Conservation (phyloP, 805 yeast genomes). For the Starmera amethionina region DNA sequence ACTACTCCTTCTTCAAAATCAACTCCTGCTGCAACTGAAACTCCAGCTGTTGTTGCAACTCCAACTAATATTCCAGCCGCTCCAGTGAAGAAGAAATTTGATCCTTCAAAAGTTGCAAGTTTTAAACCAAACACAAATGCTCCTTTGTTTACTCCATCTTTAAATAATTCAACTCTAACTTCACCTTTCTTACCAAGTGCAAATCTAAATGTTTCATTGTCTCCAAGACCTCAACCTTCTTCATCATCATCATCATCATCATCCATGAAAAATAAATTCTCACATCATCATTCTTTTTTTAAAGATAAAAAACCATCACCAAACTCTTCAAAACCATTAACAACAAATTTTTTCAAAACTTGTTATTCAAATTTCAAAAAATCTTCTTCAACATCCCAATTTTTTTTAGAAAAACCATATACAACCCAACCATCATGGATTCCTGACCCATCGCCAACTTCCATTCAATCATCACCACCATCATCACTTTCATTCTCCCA, state of each 20-base stretch:
- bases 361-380: slow-evolving; percentile 16
- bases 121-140: slow-evolving; percentile 67
- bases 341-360: slow-evolving; percentile 17
- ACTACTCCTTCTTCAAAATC: slow-evolving; percentile 4
- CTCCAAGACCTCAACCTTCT: slow-evolving; percentile 11
- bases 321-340: slow-evolving; percentile 13
- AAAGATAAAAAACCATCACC: slow-evolving; percentile 16
- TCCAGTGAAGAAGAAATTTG: neutral
- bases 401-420: slow-evolving; percentile 52
- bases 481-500: slow-evolving; percentile 1
- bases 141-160: slow-evolving; percentile 50
- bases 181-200: too few species aligned
- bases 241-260: slow-evolving; percentile 3
- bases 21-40: slow-evolving; percentile 7
- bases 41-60: slow-evolving; percentile 1
- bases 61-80: slow-evolving; percentile 1
- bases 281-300: slow-evolving; percentile 1
- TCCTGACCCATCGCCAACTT: slow-evolving; percentile 23
- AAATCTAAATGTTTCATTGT: too few species aligned
- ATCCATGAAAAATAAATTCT: slow-evolving; percentile 4
- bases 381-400: slow-evolving; percentile 47
- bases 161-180: neutral
- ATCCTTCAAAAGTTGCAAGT: slow-evolving; percentile 4
- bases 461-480: slow-evolving; percentile 1
- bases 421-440: slow-evolving; percentile 75